Base-by-base conservation (phyloP, 169 alveolate genomes). In the Plasmodium knowlesi region DNA sequence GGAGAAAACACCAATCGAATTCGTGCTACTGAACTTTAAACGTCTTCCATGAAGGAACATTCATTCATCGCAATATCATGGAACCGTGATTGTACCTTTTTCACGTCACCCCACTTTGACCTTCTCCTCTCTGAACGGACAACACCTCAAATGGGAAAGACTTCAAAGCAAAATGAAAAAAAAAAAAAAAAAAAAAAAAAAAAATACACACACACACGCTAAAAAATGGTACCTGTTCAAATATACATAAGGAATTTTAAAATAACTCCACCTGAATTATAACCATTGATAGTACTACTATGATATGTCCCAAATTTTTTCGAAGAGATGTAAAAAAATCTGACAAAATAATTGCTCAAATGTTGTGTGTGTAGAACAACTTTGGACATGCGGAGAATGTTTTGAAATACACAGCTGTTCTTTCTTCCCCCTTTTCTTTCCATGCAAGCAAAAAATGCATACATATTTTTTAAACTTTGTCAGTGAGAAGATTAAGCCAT, bases 401-500 rank as follows among this genome's bases (percentile, higher is more conserved):
- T 74, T 9, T n/a, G 34, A 74, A 74, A 74, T 32, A 74, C 25
- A 12, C 8, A 43, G n/a, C 25, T 81, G 74, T 53, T 81, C 14
- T 32, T 83, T 43, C 25, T 39, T 37, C 16, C 28, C 30, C 73
- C 43, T 50, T 1, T 67, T 22, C 10, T 30, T 67, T 5, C 37
- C 71, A 28, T n/a, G 28, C 70, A 37, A 22, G 37, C 39, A 28
- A 16, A 28, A 53, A 5, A 5, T 46, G 16, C 25, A 39, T 22
- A 91, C 81, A 80, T 82, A 91, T 91, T 91, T 91, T 91, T 91
- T 91, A 81, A 80, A 70, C 25, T 91, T 91, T 71, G 95, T 91
- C 95, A 91, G 95, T 70, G 95, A 91, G 95, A 91, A 91, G 95
- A 91, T 91, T 91, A 91, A 46, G 88, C 95, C 95, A 91, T 91